phyloP scores from a whole-genome alignment of 306 rosid genomes.

The Casuarina glauca region DNA sequence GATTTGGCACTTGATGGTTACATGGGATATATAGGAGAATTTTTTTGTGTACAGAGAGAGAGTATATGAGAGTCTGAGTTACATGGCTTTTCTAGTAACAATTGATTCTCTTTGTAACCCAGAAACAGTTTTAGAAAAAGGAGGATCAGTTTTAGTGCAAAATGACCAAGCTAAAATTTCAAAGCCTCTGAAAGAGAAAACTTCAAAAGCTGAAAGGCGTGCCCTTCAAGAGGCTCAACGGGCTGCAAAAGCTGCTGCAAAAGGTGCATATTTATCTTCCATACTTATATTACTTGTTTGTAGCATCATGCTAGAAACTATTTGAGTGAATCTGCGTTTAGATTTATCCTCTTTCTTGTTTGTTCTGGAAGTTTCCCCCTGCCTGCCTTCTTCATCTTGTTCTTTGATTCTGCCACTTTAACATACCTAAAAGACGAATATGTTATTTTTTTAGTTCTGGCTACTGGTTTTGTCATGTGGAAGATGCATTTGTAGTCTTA shows the following conservation, averaged over 20 bases:
- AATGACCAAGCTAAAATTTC: slow-evolving; percentile 36
- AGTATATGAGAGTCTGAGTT: no score
- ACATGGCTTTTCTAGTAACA: neutral
- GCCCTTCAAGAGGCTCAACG: slow-evolving; percentile 67
- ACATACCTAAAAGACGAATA: neutral
- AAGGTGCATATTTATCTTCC: slow-evolving; percentile 39
- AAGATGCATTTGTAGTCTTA: slow-evolving; percentile 10
- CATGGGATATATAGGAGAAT: neutral
- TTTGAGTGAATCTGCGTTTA: slow-evolving; percentile 12
- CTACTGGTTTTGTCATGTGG: slow-evolving; percentile 1
- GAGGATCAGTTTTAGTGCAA: slow-evolving; percentile 38
- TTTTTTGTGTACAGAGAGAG: no score
- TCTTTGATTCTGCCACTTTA: neutral
- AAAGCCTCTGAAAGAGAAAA: slow-evolving; percentile 50
- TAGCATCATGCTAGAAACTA: slow-evolving; percentile 10
- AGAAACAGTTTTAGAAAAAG: slow-evolving; percentile 41
- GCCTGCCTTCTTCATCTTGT: neutral
- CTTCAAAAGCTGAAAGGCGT: slow-evolving; percentile 60
- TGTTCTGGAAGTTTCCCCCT: neutral
- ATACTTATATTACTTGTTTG: slow-evolving; percentile 21
- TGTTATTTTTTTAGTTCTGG: neutral
- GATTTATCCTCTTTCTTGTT: neutral
- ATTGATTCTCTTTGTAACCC: neutral
- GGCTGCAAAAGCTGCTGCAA: slow-evolving; percentile 61
- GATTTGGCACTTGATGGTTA: neutral